Base-by-base conservation (phyloP, 2,329 filamentous ascomycete genomes). In the Coniochaeta sp. region DNA sequence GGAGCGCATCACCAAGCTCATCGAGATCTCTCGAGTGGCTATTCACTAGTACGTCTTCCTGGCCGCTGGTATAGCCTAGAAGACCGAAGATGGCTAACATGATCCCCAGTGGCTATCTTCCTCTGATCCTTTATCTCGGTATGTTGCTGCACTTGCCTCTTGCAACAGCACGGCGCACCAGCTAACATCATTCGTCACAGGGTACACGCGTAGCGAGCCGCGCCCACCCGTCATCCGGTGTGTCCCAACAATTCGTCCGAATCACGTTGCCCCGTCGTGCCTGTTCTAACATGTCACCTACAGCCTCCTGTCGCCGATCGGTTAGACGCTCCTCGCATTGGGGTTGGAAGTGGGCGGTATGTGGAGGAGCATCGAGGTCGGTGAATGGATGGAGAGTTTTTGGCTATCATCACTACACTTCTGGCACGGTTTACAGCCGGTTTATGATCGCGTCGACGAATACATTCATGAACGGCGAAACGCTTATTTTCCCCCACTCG, bases 1-100 rank as follows among this genome's bases (percentile, higher is more conserved):
- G 93, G 95, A 99, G 88, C 92, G 95, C 82, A 96, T 99, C 78
- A 88, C 90, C 72, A 93, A 93, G 82, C 84, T 98, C 79, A 95
- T 99, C 75, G 95, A 98, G 77, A 81, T 97, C 74, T 95, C 92
- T 64, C 87, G 93, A 71, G 88, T 97, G 70, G 92, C 90, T 62
- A 89, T 99, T 72, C 95, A 99, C 81, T 99, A 98, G 91, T 96
- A 85, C 67, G 89, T 73, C 31, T 40, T 57, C n/a, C 59, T 22
- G 11, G 58, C 47, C 17, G 9, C 26, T 55, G 17, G 60, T 4
- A n/a, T 17, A 47, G 8, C 3, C 12, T 8, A 24, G 16, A 6
- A 38, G 9, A 17, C n/a, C 17, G 28, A 6, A 8, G 54, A 62
- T 28, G 9, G 64, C 76, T 81, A 66, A 82, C 71, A 57, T 59